These are phyloP conservation scores for Ogataea paraovalis DNA, from an alignment of 805 yeast species.

Conservation along the genomic window DNA sequence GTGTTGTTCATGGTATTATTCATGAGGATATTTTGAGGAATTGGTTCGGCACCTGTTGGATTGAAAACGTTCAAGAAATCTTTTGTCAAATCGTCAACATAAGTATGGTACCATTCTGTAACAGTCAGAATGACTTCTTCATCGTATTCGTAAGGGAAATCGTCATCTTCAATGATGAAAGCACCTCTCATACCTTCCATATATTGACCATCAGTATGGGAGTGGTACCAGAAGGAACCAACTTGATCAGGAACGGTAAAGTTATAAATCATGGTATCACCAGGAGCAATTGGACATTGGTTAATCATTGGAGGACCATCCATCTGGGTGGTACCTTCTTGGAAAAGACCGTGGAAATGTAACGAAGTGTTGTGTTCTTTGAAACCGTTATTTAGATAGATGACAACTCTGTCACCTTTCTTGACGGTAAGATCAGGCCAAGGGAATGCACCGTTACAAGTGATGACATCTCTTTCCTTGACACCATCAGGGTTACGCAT, in stretches of 20 bases:
- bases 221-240: slow-evolving; percentile 97
- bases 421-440: slow-evolving; percentile 78
- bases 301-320: slow-evolving; percentile 89
- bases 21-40: slow-evolving; percentile 76
- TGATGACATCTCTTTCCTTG: slow-evolving; percentile 40
- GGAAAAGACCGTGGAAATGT: slow-evolving; percentile 95
- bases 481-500: slow-evolving; percentile 55
- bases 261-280: slow-evolving; percentile 68
- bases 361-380: slow-evolving; percentile 64
- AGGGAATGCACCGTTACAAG: slow-evolving; percentile 63
- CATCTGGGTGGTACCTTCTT: slow-evolving; percentile 67
- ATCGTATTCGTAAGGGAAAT: slow-evolving; percentile 70
- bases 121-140: slow-evolving; percentile 69
- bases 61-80: slow-evolving; percentile 67
- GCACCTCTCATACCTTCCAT: slow-evolving; percentile 90
- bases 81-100: slow-evolving; percentile 46
- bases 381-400: slow-evolving; percentile 75
- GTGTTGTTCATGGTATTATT: slow-evolving; percentile 78
- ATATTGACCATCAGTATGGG: slow-evolving; percentile 86
- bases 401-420: slow-evolving; percentile 73
- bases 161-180: slow-evolving; percentile 63
- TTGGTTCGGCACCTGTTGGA: slow-evolving; percentile 98
- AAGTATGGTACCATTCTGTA: slow-evolving; percentile 85
- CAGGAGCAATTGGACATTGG: slow-evolving; percentile 91
- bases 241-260: slow-evolving; percentile 79